These are phyloP conservation scores for Trichoderma sp. DNA, from an alignment of 2,329 filamentous ascomycete species.

Conservation along the genomic window DNA sequence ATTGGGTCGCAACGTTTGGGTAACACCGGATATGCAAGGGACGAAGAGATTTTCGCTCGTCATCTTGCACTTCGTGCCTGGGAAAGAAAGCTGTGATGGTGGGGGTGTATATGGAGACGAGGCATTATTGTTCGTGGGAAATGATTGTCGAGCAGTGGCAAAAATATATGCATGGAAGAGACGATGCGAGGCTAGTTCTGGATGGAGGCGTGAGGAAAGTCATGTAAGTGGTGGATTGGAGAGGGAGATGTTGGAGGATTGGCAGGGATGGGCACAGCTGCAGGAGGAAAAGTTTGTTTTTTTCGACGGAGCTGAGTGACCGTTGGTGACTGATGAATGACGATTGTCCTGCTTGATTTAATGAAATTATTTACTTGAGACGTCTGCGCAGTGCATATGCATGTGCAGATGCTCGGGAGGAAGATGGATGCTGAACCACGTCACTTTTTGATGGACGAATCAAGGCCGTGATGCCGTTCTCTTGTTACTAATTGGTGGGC, in stretches of 20 bases:
- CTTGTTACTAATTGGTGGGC: not conserved
- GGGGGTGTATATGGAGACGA: slow-evolving; percentile 14
- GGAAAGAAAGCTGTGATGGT: not conserved
- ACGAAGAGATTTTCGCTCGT: not conserved
- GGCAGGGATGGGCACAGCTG: not conserved
- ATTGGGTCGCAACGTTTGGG: not conserved
- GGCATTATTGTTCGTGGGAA: slow-evolving; percentile 12
- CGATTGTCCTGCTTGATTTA: not conserved
- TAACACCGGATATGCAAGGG: slow-evolving; percentile 7
- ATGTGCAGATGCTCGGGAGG: too few relatives aligned
- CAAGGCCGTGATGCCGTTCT: not conserved
- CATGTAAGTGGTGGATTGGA: slow-evolving; percentile 4
- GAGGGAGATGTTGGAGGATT: not conserved
- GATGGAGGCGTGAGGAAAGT: not conserved
- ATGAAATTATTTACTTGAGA: not conserved
- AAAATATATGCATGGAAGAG: not conserved
- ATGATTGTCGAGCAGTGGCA: slow-evolving; percentile 16
- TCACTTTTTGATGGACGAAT: too few relatives aligned
- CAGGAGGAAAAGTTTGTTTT: not conserved
- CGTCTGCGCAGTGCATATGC: too few relatives aligned
- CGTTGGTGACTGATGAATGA: not conserved
- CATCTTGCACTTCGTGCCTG: not conserved
- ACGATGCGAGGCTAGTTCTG: not conserved
- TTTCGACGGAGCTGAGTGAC: too few relatives aligned
- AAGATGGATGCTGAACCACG: too few relatives aligned